Percentiles rank a stretch among this genome's conserved stretches.
Conservation (phyloP, 306 rosid species). For the Myrica gale region DNA sequence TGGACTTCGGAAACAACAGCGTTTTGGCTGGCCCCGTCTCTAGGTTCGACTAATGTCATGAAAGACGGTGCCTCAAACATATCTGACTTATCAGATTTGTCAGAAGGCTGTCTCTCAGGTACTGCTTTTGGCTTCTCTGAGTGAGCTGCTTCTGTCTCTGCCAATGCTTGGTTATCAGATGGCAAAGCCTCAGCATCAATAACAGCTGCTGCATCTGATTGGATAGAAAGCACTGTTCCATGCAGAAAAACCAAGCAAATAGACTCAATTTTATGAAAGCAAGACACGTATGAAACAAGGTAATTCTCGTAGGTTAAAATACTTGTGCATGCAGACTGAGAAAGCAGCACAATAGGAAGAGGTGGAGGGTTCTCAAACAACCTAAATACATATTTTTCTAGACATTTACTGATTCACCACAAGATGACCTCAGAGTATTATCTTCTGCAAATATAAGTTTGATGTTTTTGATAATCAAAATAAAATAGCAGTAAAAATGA, state of each 20-base stretch:
- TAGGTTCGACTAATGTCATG: slow-evolving; percentile 69
- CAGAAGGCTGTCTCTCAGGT: slow-evolving; percentile 38
- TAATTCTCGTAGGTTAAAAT: neutral
- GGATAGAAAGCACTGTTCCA: slow-evolving; percentile 70
- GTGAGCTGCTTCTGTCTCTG: slow-evolving; percentile 33
- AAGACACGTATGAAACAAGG: no score
- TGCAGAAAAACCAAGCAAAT: slow-evolving; percentile 28
- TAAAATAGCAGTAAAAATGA: neutral
- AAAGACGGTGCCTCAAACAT: slow-evolving; percentile 78
- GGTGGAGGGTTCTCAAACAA: neutral
- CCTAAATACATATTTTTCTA: neutral
- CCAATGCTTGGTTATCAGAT: slow-evolving; percentile 26
- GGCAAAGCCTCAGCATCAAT: slow-evolving; percentile 42
- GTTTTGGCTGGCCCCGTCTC: slow-evolving; percentile 31
- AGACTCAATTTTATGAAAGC: neutral
- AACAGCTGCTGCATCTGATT: slow-evolving; percentile 56
- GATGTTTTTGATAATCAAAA: neutral
- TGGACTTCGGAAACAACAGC: slow-evolving; percentile 37
- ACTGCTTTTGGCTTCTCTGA: slow-evolving; percentile 31
- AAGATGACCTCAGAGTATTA: neutral
- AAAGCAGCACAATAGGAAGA: neutral
- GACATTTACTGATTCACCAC: neutral
- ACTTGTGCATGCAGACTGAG: neutral
- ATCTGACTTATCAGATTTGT: slow-evolving; percentile 55
- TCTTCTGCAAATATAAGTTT: neutral